Evolutionary conservation across 345 rosid species (phyloP), one percentile per base, ranked within the genome.

Genomic region (Acer campestre): DNA sequence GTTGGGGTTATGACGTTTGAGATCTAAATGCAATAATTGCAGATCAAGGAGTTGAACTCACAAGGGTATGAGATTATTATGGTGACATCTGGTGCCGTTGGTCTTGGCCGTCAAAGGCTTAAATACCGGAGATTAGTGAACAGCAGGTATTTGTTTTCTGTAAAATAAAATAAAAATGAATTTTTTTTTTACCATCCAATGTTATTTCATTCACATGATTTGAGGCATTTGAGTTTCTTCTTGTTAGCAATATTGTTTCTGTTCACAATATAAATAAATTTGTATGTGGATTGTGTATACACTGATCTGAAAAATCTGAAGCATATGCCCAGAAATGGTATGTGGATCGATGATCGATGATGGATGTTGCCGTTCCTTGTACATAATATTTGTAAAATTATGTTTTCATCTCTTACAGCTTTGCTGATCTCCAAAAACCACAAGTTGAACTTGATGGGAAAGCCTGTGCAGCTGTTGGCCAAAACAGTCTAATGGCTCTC

Each of bases 391-490:
- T 6, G 51, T n/a, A 58, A 71, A 29, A 20, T n/a, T 29, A 71
- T n/a, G 25, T 35, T 42, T 82, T 67, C 7, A 25, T 76, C 67
- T 78, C 38, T 80, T 80, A 25, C 82, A 93, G 99, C 85, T 91
- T 97, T 68, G 94, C 98, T 68, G 98, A 97, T 84, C 99, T 97
- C 59, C 99, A 97, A 82, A 94, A 94, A 77, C 98, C 98, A 48
- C 99, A 89, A 84, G 70, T 74, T 75, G 98, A 97, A 68, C 88
- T 94, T 76, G 94, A 91, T 84, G 99, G 99, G 74, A 97, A 97
- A 89, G 99, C 95, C 35, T 97, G 98, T 82, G 99, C 99, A 27
- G 99, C 94, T 82, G 99, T 97, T 80, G 99, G 99, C 79, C 99
- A 97, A 82, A 97, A 90, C 71, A 86, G 97, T 84, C 91, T 97